phyloP scores from a whole-genome alignment of 768 basidiomycete genomes.

The Trametopsis cervina region DNA sequence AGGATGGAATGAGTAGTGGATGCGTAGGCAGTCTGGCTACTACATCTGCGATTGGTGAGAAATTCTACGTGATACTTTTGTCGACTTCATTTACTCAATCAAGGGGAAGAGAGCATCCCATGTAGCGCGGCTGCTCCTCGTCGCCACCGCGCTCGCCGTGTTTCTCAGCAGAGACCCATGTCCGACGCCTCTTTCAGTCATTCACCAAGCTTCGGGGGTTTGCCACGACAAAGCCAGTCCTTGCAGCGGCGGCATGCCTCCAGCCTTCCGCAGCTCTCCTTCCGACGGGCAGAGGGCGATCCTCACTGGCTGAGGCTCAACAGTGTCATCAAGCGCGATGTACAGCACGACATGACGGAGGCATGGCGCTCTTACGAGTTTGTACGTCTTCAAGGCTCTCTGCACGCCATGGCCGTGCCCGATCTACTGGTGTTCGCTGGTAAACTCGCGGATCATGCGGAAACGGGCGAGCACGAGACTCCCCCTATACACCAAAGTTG shows the following conservation, averaged over 20 bases:
- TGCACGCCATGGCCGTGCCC: constrained; percentile 16
- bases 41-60: constrained; percentile 4
- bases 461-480: not conserved
- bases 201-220: constrained; percentile 12
- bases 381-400: constrained; percentile 9
- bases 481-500: constrained; percentile 13
- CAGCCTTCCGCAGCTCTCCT: constrained; percentile 7
- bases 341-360: constrained; percentile 28
- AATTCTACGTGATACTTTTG: not conserved
- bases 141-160: constrained; percentile 18
- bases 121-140: not conserved
- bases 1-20: not conserved
- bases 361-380: constrained; percentile 35
- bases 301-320: not conserved
- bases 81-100: not conserved
- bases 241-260: constrained; percentile 25
- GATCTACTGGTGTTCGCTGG: constrained; percentile 25
- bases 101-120: not conserved
- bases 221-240: constrained; percentile 10
- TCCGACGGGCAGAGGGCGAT: not conserved
- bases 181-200: constrained; percentile 10
- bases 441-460: constrained; percentile 12
- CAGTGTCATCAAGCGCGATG: not conserved
- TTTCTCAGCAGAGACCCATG: constrained; percentile 8
- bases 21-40: not conserved